Evolutionary conservation across 768 basidiomycete species (phyloP), one percentile per base, ranked within the genome.

Genomic region (Mycena rosella): DNA sequence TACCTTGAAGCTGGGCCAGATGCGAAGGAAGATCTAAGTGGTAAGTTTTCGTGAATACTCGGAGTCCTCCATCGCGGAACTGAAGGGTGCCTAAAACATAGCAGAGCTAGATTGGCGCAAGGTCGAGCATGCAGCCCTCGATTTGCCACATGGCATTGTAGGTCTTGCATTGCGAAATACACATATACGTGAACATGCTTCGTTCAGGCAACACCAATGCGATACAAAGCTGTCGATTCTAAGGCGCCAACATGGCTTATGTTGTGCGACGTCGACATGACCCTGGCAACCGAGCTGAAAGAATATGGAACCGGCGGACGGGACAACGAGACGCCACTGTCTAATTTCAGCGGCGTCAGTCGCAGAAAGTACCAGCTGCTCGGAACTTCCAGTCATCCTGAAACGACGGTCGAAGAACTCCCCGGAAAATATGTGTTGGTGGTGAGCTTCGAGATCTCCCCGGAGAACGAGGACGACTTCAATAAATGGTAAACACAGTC

Each of bases 161-260:
- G 3, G 32, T n/a, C 32, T 11, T 2, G 18, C 20, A 4, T 53
- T 53, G 10, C 5, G n/a, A 1, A 9, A 34, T 32, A 13, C 20
- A 58, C 2, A 22, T 45, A 22, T 3, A 11, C 42, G 17, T 5
- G 3, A 58, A 14, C 6, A 34, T 20, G 14, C 27, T n/a, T 26
- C 24, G 4, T n/a, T 14, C 32, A 67, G 60, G 47, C 45, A 26
- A 75, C 71, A 29, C 77, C 77, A 3, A 27, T 73, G 27, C 76
- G 78, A 22, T 81, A 77, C 75, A 78, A 77, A 56, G 79, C 78
- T 13, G 63, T 61, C 40, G 74, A 75, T 59, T 56, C 44, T 20
- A 47, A 63, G 30, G 61, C 66, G 34, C 76, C 76, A 5, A 70
- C 65, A 5, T 79, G 73, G 72, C 64, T 76, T 5, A 63, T 72